Conservation (phyloP, 257 asterid species). For the Linaria vulgaris region DNA sequence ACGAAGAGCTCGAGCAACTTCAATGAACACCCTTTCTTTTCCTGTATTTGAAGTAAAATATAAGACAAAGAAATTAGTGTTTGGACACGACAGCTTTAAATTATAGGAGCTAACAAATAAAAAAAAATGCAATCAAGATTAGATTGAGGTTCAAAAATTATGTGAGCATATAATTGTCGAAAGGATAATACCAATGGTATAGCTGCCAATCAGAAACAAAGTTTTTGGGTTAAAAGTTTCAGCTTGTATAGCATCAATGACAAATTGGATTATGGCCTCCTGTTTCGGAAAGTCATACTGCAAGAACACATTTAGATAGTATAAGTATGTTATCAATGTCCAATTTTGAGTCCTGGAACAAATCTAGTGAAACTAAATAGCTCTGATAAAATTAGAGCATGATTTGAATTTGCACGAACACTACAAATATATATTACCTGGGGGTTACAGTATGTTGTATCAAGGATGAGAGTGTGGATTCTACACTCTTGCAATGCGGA, state of each 20-base stretch:
- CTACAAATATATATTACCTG: constrained; percentile 50
- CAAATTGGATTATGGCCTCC: constrained; percentile 84
- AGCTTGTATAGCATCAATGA: constrained; percentile 94
- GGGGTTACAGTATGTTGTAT: constrained; percentile 89
- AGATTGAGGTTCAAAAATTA: not conserved
- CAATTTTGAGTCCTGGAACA: not conserved
- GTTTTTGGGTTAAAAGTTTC: constrained; percentile 90
- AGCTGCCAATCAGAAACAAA: constrained; percentile 91
- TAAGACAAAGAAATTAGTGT: not conserved
- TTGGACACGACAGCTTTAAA: not conserved
- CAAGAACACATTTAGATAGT: too few relatives aligned
- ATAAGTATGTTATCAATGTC: too few relatives aligned
- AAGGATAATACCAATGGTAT: constrained; percentile 70
- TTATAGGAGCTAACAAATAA: not conserved
- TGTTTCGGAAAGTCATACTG: constrained; percentile 98
- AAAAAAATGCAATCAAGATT: not conserved
- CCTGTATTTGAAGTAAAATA: constrained; percentile 46
- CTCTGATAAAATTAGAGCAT: not conserved
- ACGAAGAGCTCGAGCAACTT: constrained; percentile 80
- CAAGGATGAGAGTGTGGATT: constrained; percentile 83
- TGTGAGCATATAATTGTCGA: constrained; percentile 15
- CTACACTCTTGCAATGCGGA: constrained; percentile 49
- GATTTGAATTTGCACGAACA: not conserved
- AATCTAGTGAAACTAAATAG: not conserved
- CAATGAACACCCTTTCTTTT: constrained; percentile 81